Conservation (phyloP, 2,329 filamentous ascomycete genomes). For the Tricladium varicosporioides region DNA sequence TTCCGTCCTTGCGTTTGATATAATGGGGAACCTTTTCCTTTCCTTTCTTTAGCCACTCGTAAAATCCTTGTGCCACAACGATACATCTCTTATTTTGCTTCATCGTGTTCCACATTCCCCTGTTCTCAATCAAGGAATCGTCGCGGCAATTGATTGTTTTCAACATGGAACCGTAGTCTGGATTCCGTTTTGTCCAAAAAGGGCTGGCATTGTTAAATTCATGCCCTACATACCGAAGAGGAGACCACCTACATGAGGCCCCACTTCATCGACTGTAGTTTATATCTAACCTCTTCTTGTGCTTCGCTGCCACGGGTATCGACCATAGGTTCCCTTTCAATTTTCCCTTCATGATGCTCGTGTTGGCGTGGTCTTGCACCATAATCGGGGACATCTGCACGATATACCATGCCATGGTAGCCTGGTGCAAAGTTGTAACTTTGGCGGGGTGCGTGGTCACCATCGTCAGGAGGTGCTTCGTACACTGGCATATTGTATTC, state of each 20-base stretch:
- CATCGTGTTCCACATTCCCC: conserved; percentile 90
- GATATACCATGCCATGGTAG: conserved; percentile 80
- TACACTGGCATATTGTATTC: conserved; percentile 72
- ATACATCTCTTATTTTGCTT: conserved; percentile 87
- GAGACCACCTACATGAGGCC: too few species aligned
- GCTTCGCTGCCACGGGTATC: conserved; percentile 22
- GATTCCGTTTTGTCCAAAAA: conserved; percentile 85
- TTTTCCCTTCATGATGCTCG: conserved; percentile 26
- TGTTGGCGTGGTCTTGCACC: conserved; percentile 45
- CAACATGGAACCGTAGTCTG: conserved; percentile 73
- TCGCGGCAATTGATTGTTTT: conserved; percentile 95
- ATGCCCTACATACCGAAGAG: too few species aligned
- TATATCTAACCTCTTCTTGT: conserved; percentile 56
- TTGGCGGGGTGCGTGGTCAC: conserved; percentile 55
- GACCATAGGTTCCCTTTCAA: conserved; percentile 20
- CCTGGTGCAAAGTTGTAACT: conserved; percentile 94
- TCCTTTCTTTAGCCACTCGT: conserved; percentile 86
- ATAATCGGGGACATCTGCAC: conserved; percentile 66
- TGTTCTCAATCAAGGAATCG: conserved; percentile 73
- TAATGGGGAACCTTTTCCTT: conserved; percentile 86
- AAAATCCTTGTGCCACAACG: conserved; percentile 88
- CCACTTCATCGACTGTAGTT: conserved; percentile 94
- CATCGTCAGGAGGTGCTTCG: conserved; percentile 70
- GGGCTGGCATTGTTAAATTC: too few species aligned
- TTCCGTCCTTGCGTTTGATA: conserved; percentile 76